These are phyloP conservation scores for Stipa capillata DNA, from an alignment of 176 grass and related monocot genomes.

Conservation along the genomic window DNA sequence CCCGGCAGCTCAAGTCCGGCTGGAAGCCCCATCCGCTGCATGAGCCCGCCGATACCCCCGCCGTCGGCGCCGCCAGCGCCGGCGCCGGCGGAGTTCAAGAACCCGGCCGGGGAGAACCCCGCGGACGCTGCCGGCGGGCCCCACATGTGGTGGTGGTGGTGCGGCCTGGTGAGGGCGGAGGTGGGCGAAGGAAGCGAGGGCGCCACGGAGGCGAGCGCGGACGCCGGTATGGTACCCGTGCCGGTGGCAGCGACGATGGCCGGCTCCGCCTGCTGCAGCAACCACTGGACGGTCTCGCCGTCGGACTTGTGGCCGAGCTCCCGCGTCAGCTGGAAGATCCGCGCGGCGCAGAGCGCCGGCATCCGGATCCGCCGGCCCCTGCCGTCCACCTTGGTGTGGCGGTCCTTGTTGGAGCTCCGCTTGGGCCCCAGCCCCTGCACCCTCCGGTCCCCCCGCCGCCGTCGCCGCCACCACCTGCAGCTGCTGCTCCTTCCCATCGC, in stretches of 20 bases:
- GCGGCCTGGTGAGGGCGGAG: slow-evolving; percentile 34
- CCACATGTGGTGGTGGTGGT: slow-evolving; percentile 60
- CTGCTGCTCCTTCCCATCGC: slow-evolving; percentile 17
- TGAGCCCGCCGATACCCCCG: slow-evolving; percentile 31
- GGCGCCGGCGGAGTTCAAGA: slow-evolving; percentile 30
- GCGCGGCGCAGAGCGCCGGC: slow-evolving; percentile 76
- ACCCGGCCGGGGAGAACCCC: slow-evolving; percentile 35
- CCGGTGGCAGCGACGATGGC: slow-evolving; percentile 79
- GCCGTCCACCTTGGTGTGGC: slow-evolving; percentile 86
- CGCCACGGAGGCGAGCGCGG: slow-evolving; percentile 49
- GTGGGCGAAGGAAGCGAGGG: slow-evolving; percentile 37
- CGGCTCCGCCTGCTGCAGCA: slow-evolving; percentile 75
- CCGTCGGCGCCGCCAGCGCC: slow-evolving; percentile 19
- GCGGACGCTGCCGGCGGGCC: slow-evolving; percentile 13
- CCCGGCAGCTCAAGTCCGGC: slow-evolving; percentile 35
- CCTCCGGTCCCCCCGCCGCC: slow-evolving; percentile 34
- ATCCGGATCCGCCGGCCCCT: slow-evolving; percentile 74
- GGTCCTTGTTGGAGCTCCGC: slow-evolving; percentile 83
- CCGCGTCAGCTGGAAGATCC: slow-evolving; percentile 80
- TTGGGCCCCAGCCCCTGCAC: slow-evolving; percentile 53
- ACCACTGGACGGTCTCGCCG: slow-evolving; percentile 90
- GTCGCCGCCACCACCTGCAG: background rate
- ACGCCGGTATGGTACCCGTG: slow-evolving; percentile 62
- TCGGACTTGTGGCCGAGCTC: slow-evolving; percentile 83
- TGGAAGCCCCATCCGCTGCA: slow-evolving; percentile 53